Evolutionary conservation across 352 stramenopile genomes (phyloP).

Genomic region (Globisporangium takayamanum): DNA sequence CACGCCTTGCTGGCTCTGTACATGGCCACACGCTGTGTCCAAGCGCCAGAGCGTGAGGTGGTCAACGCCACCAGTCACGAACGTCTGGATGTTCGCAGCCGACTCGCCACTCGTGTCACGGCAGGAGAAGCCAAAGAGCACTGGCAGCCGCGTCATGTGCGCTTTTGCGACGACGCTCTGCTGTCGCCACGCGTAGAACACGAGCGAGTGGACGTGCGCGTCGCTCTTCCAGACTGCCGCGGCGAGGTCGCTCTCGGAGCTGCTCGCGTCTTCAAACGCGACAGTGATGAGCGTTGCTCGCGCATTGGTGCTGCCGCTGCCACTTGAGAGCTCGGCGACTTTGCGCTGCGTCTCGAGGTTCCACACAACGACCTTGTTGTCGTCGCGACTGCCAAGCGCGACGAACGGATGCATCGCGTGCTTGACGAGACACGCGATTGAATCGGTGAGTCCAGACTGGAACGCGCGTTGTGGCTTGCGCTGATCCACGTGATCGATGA

Average conservation of each 20-base stretch:
- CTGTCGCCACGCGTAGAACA: slow-evolving; percentile 41
- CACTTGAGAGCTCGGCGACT: slow-evolving; percentile 19
- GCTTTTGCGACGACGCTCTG: slow-evolving; percentile 19
- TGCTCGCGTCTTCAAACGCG: slow-evolving; percentile 20
- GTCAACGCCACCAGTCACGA: slow-evolving; percentile 65
- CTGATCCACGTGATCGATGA: slow-evolving; percentile 32
- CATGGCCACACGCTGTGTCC: slow-evolving; percentile 35
- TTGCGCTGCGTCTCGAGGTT: slow-evolving; percentile 25
- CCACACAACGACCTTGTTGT: slow-evolving; percentile 25
- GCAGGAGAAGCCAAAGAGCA: slow-evolving; percentile 53
- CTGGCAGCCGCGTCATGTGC: slow-evolving; percentile 45
- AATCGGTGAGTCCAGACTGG: slow-evolving; percentile 32
- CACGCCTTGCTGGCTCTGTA: slow-evolving; percentile 45
- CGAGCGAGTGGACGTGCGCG: slow-evolving; percentile 35
- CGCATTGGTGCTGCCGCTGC: slow-evolving; percentile 1
- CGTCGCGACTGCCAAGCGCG: slow-evolving; percentile 32
- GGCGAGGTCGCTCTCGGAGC: slow-evolving; percentile 28
- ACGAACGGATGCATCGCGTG: slow-evolving; percentile 37
- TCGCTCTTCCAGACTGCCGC: slow-evolving; percentile 46
- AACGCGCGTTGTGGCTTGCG: slow-evolving; percentile 26
- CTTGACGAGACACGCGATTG: slow-evolving; percentile 44
- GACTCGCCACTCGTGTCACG: background rate
- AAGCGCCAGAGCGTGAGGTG: slow-evolving; percentile 65
- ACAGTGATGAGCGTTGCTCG: slow-evolving; percentile 18
- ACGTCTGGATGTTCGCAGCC: slow-evolving; percentile 9